These are phyloP conservation scores for Lathyrus aphaca DNA, from an alignment of 306 rosid species.

Conservation along the genomic window DNA sequence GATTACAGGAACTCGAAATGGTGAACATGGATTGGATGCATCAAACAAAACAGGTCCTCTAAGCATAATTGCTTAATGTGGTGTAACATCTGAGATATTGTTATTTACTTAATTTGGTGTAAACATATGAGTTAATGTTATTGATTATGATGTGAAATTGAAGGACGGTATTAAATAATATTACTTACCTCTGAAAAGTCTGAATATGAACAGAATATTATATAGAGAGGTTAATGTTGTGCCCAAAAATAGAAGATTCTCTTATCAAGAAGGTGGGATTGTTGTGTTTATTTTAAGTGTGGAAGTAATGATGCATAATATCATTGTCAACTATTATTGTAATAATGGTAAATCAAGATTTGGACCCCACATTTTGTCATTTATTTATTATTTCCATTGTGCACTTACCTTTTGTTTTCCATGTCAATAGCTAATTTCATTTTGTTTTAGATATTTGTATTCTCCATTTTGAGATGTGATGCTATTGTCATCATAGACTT, in stretches of 20 bases:
- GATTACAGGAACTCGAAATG: conserved; percentile 64
- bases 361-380: conserved; percentile 29
- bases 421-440: conserved; percentile 26
- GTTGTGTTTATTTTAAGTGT: conserved; percentile 40
- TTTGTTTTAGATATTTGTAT: no score
- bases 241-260: conserved; percentile 12
- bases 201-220: conserved; percentile 35
- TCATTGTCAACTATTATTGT: conserved; percentile 40
- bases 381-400: conserved; percentile 1
- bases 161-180: conserved; percentile 25
- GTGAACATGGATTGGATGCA: conserved; percentile 75
- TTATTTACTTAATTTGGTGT: not conserved
- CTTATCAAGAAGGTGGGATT: conserved; percentile 27
- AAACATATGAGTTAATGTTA: conserved; percentile 7
- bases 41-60: conserved; percentile 85
- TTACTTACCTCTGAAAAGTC: conserved; percentile 29
- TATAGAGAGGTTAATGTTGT: conserved; percentile 11
- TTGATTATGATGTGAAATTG: conserved; percentile 32
- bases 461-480: no score
- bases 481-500: no score
- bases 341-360: conserved; percentile 30
- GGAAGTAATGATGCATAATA: conserved; percentile 33
- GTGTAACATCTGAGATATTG: conserved; percentile 24
- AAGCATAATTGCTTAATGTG: conserved; percentile 78
- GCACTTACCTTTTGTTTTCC: conserved; percentile 34